phyloP scores from a whole-genome alignment of 495 filamentous ascomycete species.

The Annulohypoxylon stygium region DNA sequence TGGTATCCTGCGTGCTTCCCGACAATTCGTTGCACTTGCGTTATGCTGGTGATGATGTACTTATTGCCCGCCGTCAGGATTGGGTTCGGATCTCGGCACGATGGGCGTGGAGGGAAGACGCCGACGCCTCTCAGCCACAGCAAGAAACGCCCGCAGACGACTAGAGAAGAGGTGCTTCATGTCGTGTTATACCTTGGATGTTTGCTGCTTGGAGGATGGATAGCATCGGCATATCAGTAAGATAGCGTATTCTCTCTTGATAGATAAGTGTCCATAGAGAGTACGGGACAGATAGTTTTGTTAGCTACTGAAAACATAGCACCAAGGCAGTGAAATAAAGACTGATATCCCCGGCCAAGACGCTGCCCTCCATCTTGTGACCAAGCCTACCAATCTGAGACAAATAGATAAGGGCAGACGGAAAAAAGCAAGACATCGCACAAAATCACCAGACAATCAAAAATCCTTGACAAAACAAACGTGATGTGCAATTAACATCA shows the following conservation, averaged over 20 bases:
- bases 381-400: not conserved
- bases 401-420: not conserved
- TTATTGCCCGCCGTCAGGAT: too few relatives aligned
- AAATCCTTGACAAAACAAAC: not conserved
- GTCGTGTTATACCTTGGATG: not conserved
- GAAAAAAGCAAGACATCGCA: not conserved
- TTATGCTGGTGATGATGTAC: too few relatives aligned
- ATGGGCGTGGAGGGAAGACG: not conserved
- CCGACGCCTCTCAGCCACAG: too few relatives aligned
- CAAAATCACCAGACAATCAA: not conserved
- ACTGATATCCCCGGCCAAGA: not conserved
- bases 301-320: not conserved
- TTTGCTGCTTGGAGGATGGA: not conserved
- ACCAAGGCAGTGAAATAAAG: not conserved
- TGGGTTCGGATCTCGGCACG: too few relatives aligned
- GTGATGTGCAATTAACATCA: not conserved
- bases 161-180: too few relatives aligned
- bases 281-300: not conserved
- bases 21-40: too few relatives aligned
- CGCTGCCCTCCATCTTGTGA: not conserved
- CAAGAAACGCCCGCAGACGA: too few relatives aligned
- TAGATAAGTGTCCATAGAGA: not conserved
- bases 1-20: too few relatives aligned
- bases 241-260: not conserved
- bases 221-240: not conserved